Percentiles rank a stretch among this genome's conserved stretches.
These are phyloP conservation scores for Fusarium pininemorale DNA, from an alignment of 2,329 filamentous ascomycete genomes.

Conservation along the genomic window DNA sequence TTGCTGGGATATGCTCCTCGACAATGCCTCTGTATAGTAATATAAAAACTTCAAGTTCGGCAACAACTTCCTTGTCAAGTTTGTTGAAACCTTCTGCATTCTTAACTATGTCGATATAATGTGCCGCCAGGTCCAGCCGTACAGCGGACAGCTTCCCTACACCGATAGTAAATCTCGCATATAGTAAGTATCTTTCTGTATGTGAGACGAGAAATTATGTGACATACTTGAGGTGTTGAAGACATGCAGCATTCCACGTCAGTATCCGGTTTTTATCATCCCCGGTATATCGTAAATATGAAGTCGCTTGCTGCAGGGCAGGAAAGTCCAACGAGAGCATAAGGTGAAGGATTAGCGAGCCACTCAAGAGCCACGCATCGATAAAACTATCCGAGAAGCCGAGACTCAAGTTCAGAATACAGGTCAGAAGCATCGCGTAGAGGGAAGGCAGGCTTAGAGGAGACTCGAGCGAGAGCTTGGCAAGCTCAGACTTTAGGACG, in stretches of 20 bases:
- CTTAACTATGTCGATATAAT: neutral
- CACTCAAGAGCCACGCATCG: neutral
- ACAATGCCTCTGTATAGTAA: neutral
- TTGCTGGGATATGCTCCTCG: neutral
- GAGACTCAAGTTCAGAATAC: neutral
- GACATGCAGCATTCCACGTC: neutral
- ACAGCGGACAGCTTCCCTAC: neutral
- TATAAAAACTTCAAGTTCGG: neutral
- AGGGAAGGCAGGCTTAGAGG: neutral
- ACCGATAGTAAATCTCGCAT: neutral
- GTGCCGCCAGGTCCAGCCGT: neutral
- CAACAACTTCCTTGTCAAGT: neutral
- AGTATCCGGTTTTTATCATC: neutral
- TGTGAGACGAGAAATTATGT: fast-evolving
- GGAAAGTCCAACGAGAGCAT: neutral
- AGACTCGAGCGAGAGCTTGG: neutral
- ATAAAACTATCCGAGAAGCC: neutral
- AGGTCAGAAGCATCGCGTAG: neutral
- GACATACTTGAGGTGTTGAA: neutral
- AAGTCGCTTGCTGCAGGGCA: fast-evolving
- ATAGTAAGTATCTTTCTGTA: fast-evolving
- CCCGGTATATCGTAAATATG: fast-evolving
- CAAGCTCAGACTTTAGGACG: neutral
- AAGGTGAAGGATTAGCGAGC: neutral
- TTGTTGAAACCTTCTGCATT: neutral